Base-by-base conservation (phyloP, 164 flowering plant genomes). In the Cinnamomum micranthum region DNA sequence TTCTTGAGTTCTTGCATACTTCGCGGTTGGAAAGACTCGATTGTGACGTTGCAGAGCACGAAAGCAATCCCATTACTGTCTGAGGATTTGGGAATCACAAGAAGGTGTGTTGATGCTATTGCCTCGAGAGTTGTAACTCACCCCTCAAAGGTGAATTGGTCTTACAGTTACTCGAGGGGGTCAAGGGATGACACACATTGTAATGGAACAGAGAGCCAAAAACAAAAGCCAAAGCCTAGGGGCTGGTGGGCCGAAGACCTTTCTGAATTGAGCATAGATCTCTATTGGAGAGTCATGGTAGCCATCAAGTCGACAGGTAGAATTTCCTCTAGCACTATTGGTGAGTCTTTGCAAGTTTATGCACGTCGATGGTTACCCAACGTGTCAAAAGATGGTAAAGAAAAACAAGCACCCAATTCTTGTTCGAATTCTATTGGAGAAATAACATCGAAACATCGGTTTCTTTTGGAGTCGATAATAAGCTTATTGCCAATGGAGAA, bases 211-310 rank as follows among this genome's bases (percentile, higher is more conserved):
- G 89, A 86, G 77, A 85, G 84, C 80, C 85, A 81, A 31, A 69
- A 85, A 50, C 83, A 82, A 41, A 79, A 65, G 35, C 64, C 78
- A 24, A 52, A 52, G 22, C 74, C 71, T 15, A 86, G 75, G 66
- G 90, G 91, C 2, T 92, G 98, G 97, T 94, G 98, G 98, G 92
- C 87, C 58, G 97, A 92, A 74, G 98, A 96, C 63, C 64, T 96
- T 41, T 89, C 97, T 4, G 97, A 92, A 51, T 75, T 96, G 73
- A 78, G 88, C 10, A 86, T 90, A 73, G 98, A 94, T 77, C 87
- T 92, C 50, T 94, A 88, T 70, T 87, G 93, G 97, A 86, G 96
- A 77, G 84, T 87, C 58, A 87, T 94, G 91, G 84, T 86, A 20
- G 93, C 90, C 11, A 79, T 96, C n/a, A 96, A 92, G 76, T 89